Percentiles rank a stretch among this genome's conserved stretches.
Evolutionary conservation across 306 rosid species (phyloP).

Genomic region (Ammopiptanthus mongolicus): DNA sequence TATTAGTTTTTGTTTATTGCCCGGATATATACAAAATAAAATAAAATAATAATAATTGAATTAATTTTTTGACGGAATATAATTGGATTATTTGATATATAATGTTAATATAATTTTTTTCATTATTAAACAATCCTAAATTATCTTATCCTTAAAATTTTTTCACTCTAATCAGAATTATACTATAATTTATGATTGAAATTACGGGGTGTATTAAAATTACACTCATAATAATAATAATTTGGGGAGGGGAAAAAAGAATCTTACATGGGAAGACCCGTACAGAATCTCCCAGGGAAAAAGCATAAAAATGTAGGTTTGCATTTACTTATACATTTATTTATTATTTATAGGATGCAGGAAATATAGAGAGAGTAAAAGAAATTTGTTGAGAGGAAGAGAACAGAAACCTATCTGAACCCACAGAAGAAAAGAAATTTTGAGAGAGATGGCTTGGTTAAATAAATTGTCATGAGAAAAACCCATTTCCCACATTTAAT

Average conservation of each 20-base stretch:
- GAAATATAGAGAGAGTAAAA: conserved; percentile 10
- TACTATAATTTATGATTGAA: too few relatives aligned
- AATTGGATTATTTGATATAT: too few relatives aligned
- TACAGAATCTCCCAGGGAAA: conserved; percentile 11
- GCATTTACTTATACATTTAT: not conserved
- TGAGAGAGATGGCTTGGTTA: not conserved
- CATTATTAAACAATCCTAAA: too few relatives aligned
- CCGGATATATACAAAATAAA: too few relatives aligned
- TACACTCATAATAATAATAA: too few relatives aligned
- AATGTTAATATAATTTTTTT: too few relatives aligned
- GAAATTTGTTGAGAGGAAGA: not conserved
- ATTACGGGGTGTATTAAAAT: too few relatives aligned
- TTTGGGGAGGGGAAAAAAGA: not conserved
- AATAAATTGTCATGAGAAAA: conserved; percentile 20
- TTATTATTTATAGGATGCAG: not conserved
- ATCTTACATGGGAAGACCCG: conserved; percentile 16
- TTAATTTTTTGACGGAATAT: too few relatives aligned
- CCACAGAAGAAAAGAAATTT: conserved; percentile 13
- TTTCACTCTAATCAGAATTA: too few relatives aligned
- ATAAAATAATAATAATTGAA: too few relatives aligned
- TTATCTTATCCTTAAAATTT: too few relatives aligned
- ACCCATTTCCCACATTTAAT: not conserved
- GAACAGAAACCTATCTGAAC: conserved; percentile 12
- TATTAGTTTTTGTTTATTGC: too few relatives aligned
- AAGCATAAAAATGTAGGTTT: not conserved